A percentile compares a stretch with the other conserved stretches of the same genome.
phyloP scores from a whole-genome alignment of 164 flowering plant species.

The Sedum album region DNA sequence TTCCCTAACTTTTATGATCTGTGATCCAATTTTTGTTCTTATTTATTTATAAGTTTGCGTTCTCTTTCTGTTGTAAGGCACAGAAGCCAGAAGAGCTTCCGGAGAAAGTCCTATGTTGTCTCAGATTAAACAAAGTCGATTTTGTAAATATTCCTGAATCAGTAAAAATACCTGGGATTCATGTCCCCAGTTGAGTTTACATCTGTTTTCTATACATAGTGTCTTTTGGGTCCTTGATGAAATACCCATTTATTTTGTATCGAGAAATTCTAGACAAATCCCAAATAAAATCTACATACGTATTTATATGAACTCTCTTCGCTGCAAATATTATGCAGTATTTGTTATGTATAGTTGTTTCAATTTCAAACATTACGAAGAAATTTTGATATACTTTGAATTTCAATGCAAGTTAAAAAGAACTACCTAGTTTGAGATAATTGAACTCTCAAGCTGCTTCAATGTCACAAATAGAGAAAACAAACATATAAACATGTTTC shows the following conservation, averaged over 20 bases:
- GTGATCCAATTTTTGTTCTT: not conserved
- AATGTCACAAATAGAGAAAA: not conserved
- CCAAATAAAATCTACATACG: conserved; percentile 1
- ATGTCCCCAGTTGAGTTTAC: not conserved
- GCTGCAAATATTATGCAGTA: no score
- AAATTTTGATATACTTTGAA: no score
- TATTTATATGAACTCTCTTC: no score
- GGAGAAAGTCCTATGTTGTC: no score
- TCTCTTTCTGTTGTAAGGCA: conserved; percentile 38
- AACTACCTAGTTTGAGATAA: no score
- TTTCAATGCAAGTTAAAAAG: no score
- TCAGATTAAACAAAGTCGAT: conserved; percentile 70
- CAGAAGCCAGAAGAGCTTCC: conserved; percentile 85
- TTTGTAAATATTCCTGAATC: conserved; percentile 33
- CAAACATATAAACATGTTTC: not conserved
- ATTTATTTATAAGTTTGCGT: not conserved
- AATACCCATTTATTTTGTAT: not conserved
- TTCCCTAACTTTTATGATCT: not conserved
- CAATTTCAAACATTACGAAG: no score
- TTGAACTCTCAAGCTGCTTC: no score
- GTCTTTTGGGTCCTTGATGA: not conserved
- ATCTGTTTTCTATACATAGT: no score
- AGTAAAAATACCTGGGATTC: not conserved
- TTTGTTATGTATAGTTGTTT: no score
- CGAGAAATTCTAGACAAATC: not conserved